Evolutionary conservation across 306 rosid genomes (phyloP).

Genomic region (Sicyos baderoa): DNA sequence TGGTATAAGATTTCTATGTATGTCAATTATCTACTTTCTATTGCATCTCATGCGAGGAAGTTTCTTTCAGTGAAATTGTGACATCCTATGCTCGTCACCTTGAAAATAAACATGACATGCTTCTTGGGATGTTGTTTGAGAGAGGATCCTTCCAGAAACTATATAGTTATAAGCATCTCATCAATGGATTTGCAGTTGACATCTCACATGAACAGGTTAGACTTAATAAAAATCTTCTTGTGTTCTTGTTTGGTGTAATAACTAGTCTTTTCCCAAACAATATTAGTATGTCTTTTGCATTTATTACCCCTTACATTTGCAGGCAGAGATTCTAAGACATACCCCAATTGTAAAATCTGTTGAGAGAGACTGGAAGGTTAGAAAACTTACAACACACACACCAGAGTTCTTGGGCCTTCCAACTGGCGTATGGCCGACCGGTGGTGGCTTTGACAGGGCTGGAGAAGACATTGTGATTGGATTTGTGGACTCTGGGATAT

Average conservation of each 20-base stretch:
- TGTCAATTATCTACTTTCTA: not conserved
- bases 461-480: slow-evolving; percentile 98
- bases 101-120: slow-evolving; percentile 82
- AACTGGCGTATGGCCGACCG: slow-evolving; percentile 99
- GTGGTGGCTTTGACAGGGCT: slow-evolving; percentile 96
- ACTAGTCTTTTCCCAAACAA: slow-evolving; percentile 21
- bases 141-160: slow-evolving; percentile 70
- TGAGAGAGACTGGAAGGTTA: slow-evolving; percentile 93
- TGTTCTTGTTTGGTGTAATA: slow-evolving; percentile 20
- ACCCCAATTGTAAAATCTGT: slow-evolving; percentile 85
- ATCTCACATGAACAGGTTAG: slow-evolving; percentile 88
- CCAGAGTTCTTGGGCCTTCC: slow-evolving; percentile 99
- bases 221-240: slow-evolving; percentile 26
- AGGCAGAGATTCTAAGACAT: slow-evolving; percentile 89
- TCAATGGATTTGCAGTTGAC: slow-evolving; percentile 96
- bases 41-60: slow-evolving; percentile 13
- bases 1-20: not conserved
- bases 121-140: slow-evolving; percentile 80
- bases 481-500: slow-evolving; percentile 92
- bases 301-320: slow-evolving; percentile 49
- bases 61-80: slow-evolving; percentile 61
- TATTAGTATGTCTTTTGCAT: slow-evolving; percentile 32
- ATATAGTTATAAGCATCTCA: slow-evolving; percentile 87
- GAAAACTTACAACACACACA: slow-evolving; percentile 85
- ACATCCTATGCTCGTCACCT: slow-evolving; percentile 83